Base-by-base conservation (phyloP, 306 rosid species). In the Vigna unguiculata region DNA sequence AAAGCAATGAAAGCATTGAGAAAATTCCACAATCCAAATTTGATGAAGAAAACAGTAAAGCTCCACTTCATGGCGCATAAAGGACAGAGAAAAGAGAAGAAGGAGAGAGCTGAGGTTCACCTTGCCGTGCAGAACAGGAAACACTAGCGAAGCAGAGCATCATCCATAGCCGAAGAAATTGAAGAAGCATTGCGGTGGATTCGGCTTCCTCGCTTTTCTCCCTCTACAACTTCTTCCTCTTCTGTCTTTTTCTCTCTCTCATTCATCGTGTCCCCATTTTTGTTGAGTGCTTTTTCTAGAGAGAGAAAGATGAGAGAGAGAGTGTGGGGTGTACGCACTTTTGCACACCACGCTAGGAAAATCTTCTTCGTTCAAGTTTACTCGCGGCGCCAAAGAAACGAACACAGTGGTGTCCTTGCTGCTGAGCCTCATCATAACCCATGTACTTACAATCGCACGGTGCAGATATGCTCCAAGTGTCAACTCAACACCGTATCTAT, bases 131-230 rank as follows among this genome's bases (percentile, higher is more conserved):
- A n/a, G 86, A 69, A 80, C 52, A 78, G 34, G 65, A 71, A 64
- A 79, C 63, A 54, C 71, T 69, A 58, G 65, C 72, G 2, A 75
- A 83, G 78, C 79, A 63, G 83, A 84, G 32, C 64, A 87, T 84
- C 53, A 87, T 84, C 85, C 90, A 90, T 32, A 41, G 81, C 8
- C 69, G 83, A 52, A 76, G 83, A 78, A 83, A 78, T 84, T 82
- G 78, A 64, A 65, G 71, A 57, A 72, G 71, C 97, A 88, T 87
- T 55, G 86, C 52, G 34, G 13, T 66, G 16, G 49, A 48, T 71
- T 22, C 71, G 2, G 45, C 54, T 76, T 30, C 66, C 66, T 73
- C 20, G 28, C 51, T 32, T 65, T 19, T 63, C 25, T 63, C 47
- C 36, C 70, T 64, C 17, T 19, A 43, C 80, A 67, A 34, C 41